phyloP scores from a whole-genome alignment of 1,284 basidiomycete species.

The Cryptococcus amylolentus region DNA sequence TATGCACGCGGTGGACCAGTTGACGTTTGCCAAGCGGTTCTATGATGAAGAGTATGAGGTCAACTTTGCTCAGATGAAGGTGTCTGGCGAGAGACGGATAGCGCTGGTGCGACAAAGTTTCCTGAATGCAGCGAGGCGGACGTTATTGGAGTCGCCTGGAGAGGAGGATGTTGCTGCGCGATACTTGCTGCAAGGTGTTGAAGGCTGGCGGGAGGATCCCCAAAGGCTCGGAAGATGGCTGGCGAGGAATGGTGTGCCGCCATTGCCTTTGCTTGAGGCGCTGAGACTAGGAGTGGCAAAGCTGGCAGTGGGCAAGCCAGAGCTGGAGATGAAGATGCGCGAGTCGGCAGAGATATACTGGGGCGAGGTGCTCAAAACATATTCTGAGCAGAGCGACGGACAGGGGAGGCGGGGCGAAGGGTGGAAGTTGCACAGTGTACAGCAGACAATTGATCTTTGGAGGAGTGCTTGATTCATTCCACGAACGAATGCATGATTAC shows the following conservation, averaged over 20 bases:
- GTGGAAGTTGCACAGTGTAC: conserved; percentile 32
- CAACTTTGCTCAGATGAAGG: neutral
- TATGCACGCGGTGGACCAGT: conserved; percentile 24
- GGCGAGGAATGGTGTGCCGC: conserved; percentile 23
- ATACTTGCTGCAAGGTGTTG: conserved; percentile 9
- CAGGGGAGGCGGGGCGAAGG: neutral
- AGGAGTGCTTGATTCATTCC: neutral
- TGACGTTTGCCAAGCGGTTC: conserved; percentile 26
- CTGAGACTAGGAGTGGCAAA: conserved; percentile 18
- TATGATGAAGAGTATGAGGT: conserved; percentile 30
- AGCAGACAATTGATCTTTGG: conserved; percentile 26
- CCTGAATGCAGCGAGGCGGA: conserved; percentile 11
- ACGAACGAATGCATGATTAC: conserved; percentile 1
- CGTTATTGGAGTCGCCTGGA: conserved; percentile 2
- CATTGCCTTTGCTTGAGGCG: conserved; percentile 20
- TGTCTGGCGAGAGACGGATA: conserved; percentile 24
- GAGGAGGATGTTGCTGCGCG: neutral
- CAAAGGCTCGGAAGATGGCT: conserved; percentile 23
- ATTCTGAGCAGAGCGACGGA: conserved; percentile 11
- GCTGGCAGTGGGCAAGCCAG: neutral
- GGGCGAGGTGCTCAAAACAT: conserved; percentile 7
- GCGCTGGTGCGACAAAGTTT: conserved; percentile 35
- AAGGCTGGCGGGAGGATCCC: conserved; percentile 1
- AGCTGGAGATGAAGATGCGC: conserved; percentile 14
- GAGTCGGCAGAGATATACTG: conserved; percentile 24